Evolutionary conservation across 345 rosid species (phyloP).

Genomic region (Kernera saxatilis): DNA sequence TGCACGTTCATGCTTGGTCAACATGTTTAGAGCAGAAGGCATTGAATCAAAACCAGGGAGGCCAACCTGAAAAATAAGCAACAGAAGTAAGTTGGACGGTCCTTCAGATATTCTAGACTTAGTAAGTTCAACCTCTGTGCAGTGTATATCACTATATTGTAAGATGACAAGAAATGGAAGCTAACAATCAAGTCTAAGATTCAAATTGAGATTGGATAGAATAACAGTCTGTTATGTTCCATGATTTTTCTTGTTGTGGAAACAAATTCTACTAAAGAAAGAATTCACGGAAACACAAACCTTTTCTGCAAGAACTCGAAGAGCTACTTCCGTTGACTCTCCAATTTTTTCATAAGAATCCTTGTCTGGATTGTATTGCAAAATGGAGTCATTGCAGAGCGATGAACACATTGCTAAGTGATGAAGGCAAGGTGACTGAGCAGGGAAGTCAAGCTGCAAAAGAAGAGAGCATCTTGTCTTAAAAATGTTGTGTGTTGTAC

Average conservation of each 20-base stretch:
- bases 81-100: conserved; percentile 15
- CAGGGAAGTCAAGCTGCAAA: conserved; percentile 87
- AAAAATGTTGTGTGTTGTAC: conserved; percentile 7
- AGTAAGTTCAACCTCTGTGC: background rate
- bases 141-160: background rate
- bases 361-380: conserved; percentile 96
- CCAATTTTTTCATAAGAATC: conserved; percentile 91
- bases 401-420: conserved; percentile 95
- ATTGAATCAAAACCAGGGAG: conserved; percentile 99
- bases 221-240: background rate
- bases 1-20: conserved; percentile 97
- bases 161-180: conserved; percentile 1
- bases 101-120: conserved; percentile 1
- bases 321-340: conserved; percentile 98
- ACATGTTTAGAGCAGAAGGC: conserved; percentile 84
- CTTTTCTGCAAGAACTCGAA: conserved; percentile 94
- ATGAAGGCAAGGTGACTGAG: conserved; percentile 91
- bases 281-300: conserved; percentile 35
- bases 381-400: conserved; percentile 87
- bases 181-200: background rate
- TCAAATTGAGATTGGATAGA: background rate
- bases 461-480: conserved; percentile 14
- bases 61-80: conserved; percentile 69
- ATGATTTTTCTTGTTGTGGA: background rate
- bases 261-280: background rate